Conservation (phyloP, 1,284 basidiomycete genomes). For the Rhodotorula sp. region DNA sequence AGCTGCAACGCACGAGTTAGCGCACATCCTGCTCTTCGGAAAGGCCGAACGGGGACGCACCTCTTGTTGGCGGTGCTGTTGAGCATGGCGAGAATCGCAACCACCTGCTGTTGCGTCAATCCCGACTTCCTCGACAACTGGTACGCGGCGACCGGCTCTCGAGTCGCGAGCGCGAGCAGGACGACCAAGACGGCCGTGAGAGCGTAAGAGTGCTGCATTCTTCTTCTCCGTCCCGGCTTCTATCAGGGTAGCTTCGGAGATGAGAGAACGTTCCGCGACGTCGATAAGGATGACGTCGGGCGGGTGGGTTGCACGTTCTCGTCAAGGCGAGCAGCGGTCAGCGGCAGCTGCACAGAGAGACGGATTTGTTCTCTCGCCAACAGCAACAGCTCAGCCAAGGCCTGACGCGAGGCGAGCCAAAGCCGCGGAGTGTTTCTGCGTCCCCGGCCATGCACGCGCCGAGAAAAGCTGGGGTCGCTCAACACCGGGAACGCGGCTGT, state of each 20-base stretch:
- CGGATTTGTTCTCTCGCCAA: too few species aligned
- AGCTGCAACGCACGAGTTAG: slow-evolving; percentile 53
- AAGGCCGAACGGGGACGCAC: neutral
- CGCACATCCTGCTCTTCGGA: neutral
- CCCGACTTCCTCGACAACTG: neutral
- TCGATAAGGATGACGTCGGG: too few species aligned
- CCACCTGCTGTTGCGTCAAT: slow-evolving; percentile 7
- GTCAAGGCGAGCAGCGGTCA: too few species aligned
- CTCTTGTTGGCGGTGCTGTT: slow-evolving; percentile 22
- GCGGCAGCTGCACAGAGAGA: too few species aligned
- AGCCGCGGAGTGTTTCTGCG: too few species aligned
- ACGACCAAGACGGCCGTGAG: neutral
- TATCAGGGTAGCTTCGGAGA: neutral
- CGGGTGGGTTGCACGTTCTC: too few species aligned
- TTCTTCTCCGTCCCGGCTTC: neutral
- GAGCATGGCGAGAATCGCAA: slow-evolving; percentile 9
- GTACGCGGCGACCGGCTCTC: neutral
- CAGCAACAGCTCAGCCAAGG: too few species aligned
- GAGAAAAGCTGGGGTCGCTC: too few species aligned
- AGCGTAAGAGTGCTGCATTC: neutral
- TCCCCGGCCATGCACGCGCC: too few species aligned
- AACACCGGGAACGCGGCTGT: too few species aligned
- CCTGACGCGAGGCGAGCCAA: too few species aligned
- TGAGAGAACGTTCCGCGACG: too few species aligned
- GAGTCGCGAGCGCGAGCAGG: neutral